Percentiles rank a stretch among this genome's conserved stretches.
Conservation (phyloP, 2,329 filamentous ascomycete species). For the Triangularia verruculosa region DNA sequence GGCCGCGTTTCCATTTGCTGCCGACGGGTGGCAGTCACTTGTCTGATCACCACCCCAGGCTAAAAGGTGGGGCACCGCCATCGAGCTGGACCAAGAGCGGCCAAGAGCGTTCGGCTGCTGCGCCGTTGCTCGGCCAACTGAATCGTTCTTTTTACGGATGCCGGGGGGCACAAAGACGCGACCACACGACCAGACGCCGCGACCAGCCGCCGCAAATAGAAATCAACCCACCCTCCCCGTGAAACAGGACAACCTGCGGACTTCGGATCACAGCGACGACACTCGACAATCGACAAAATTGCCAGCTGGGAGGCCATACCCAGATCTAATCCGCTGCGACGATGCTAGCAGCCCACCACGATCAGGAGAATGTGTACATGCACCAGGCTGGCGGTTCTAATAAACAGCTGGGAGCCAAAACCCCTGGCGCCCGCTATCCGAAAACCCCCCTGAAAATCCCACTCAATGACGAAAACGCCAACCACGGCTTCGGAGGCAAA, state of each 20-base stretch:
- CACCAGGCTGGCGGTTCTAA: constrained; percentile 72
- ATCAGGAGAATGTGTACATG: constrained; percentile 83
- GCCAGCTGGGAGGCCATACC: constrained; percentile 20
- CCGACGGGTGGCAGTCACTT: constrained; percentile 25
- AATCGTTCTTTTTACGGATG: constrained; percentile 12
- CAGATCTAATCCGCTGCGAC: constrained; percentile 15
- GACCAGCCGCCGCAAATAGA: constrained; percentile 6
- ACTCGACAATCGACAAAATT: constrained; percentile 8
- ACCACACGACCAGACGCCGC: constrained; percentile 14
- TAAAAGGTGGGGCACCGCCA: constrained; percentile 25
- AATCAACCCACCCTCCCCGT: neutral
- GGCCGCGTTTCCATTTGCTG: constrained; percentile 26
- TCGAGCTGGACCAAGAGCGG: neutral
- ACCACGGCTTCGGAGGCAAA: constrained; percentile 52
- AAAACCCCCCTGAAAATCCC: constrained; percentile 80
- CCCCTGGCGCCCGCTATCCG: constrained; percentile 69
- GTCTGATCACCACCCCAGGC: constrained; percentile 26
- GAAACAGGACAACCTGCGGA: neutral
- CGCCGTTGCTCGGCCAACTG: constrained; percentile 27
- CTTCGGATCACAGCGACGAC: neutral
- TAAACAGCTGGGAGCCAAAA: constrained; percentile 71
- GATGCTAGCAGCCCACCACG: constrained; percentile 75
- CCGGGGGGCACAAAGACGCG: constrained; percentile 4
- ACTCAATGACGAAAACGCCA: constrained; percentile 83
- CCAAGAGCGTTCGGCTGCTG: constrained; percentile 8